Conservation (phyloP, 495 filamentous ascomycete genomes). For the Thozetella sp. region DNA sequence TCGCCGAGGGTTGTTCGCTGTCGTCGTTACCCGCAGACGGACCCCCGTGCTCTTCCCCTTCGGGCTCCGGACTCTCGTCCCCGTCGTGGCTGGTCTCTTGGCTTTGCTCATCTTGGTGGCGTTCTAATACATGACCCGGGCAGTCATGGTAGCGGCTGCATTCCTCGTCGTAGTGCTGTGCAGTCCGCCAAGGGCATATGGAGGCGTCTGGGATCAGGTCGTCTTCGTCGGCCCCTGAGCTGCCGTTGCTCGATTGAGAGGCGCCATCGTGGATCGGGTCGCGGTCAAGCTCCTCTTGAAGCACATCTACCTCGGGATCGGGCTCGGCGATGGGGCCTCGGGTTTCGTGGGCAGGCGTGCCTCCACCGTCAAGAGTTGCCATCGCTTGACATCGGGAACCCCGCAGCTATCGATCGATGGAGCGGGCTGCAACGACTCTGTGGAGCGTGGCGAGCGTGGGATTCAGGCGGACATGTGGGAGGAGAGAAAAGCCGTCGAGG, state of each 20-base stretch:
- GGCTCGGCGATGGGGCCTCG: conserved; percentile 13
- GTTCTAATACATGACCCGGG: conserved; percentile 34
- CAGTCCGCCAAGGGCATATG: conserved; percentile 31
- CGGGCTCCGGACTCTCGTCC: background rate
- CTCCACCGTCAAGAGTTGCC: conserved; percentile 18
- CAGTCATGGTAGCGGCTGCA: conserved; percentile 46
- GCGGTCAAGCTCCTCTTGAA: background rate
- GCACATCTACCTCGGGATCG: conserved; percentile 5
- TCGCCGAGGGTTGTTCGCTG: too few species aligned
- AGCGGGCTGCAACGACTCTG: background rate
- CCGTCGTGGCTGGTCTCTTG: background rate
- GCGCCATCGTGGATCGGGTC: conserved; percentile 3
- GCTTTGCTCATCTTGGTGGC: conserved; percentile 17
- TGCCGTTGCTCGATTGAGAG: background rate
- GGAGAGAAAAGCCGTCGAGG: background rate
- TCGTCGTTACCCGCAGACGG: too few species aligned
- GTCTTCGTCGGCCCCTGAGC: conserved; percentile 4
- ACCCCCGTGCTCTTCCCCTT: conserved; percentile 3
- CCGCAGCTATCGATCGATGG: background rate
- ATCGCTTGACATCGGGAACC: conserved; percentile 12
- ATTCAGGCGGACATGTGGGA: background rate
- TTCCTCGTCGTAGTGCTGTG: conserved; percentile 33
- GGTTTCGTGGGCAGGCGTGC: background rate
- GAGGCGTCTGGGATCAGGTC: conserved; percentile 7
- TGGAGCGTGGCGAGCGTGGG: background rate